Evolutionary conservation across 2,329 filamentous ascomycete genomes (phyloP), one percentile per base, ranked within the genome.

Genomic region (Coniochaeta hoffmannii): DNA sequence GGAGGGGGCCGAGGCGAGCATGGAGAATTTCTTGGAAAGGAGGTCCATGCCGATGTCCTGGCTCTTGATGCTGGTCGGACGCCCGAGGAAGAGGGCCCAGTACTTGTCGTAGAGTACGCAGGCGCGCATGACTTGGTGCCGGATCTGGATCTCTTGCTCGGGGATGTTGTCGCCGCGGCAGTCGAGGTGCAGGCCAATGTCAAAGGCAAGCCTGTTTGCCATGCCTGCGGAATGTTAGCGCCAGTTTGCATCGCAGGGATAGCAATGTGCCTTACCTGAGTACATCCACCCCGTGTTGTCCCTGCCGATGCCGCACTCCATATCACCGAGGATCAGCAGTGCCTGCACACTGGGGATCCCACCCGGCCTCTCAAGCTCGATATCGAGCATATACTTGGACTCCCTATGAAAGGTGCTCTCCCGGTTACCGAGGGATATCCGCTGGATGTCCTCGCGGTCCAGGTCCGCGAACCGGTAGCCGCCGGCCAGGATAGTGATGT

Each of bases 261-360:
- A 66, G 59, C 61, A 66, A 70, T 64, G 68, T 76, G 41, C 12
- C 41, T 46, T 46, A 46, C 41, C 77, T 5, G 74, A 72, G 63
- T 80, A 80, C 68, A 81, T 76, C 78, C 78, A 81, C 2, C 78
- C 78, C 1, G 76, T 69, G 54, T 78, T 78, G 54, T 81, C 78
- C 53, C 79, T 67, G 3, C 78, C 79, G 17, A 80, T 74, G 53
- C 76, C 76, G 56, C 76, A 80, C 60, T 82, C 79, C 6, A 81
- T 64, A 57, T 81, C 78, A 4, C 78, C 75, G 3, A 82, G 67
- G 3, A 81, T 63, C 15, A 81, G 63, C 14, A 81, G 67, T 0
- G 76, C 79, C 54, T 79, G 77, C 1, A 81, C 76, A 22, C 73
- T 76, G 4, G 79, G 73, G 30, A 81, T 75, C 0, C 78, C 77